These are phyloP conservation scores for Streptanthus diversifolius DNA, from an alignment of 345 rosid genomes.

Conservation along the genomic window DNA sequence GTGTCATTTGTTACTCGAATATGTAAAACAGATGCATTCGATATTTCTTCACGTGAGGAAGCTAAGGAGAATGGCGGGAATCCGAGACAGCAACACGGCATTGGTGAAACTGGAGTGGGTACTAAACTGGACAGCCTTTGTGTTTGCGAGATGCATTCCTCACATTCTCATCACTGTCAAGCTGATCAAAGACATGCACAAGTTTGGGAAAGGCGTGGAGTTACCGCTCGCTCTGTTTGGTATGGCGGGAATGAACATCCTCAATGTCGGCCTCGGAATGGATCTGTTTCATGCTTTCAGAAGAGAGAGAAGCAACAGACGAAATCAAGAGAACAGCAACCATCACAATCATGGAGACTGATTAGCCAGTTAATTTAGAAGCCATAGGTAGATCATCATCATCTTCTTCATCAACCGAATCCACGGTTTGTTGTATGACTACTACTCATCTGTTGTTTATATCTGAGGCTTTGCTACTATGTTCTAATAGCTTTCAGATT, in stretches of 20 bases:
- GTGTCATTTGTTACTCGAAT: neutral
- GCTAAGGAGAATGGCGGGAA: constrained; percentile 81
- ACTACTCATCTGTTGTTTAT: neutral
- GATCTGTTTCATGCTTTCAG: constrained; percentile 69
- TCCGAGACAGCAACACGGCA: constrained; percentile 57
- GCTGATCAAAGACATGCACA: constrained; percentile 62
- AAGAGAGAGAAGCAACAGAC: constrained; percentile 49
- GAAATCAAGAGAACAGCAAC: constrained; percentile 21
- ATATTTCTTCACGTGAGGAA: constrained; percentile 81
- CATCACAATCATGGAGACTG: constrained; percentile 24
- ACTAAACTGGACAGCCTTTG: constrained; percentile 64
- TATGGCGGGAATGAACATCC: constrained; percentile 84
- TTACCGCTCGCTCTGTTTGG: constrained; percentile 81
- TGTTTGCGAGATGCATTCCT: constrained; percentile 51
- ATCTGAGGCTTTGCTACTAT: neutral
- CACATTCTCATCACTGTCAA: constrained; percentile 70
- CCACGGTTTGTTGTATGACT: constrained; percentile 8
- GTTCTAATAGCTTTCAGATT: constrained; percentile 7
- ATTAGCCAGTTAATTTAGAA: neutral
- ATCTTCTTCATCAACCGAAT: neutral
- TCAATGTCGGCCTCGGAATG: constrained; percentile 65
- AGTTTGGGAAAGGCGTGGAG: constrained; percentile 69
- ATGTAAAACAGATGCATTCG: constrained; percentile 67
- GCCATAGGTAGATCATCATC: neutral
- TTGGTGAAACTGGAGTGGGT: constrained; percentile 72